Percentiles rank a stretch among this genome's conserved stretches.
Conservation (phyloP, 1,284 basidiomycete genomes). For the Thelephora terrestris region DNA sequence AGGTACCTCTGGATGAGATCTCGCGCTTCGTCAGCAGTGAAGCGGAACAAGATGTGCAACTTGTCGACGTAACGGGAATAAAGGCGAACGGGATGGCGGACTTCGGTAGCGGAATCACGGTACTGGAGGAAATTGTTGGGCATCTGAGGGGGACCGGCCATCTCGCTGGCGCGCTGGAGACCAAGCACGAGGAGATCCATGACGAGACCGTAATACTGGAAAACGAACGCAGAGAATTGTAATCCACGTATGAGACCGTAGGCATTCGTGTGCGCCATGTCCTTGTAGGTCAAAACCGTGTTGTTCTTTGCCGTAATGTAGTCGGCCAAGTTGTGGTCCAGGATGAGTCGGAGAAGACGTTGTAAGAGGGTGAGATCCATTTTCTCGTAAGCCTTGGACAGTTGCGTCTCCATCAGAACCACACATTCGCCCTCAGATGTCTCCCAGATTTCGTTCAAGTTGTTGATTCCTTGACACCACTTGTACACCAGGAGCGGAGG, state of each 20-base stretch:
- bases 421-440: slow-evolving; percentile 93
- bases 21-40: slow-evolving; percentile 95
- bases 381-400: slow-evolving; percentile 96
- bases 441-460: slow-evolving; percentile 93
- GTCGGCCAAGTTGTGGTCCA: slow-evolving; percentile 96
- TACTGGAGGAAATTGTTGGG: slow-evolving; percentile 97
- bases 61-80: slow-evolving; percentile 94
- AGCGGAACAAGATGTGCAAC: slow-evolving; percentile 93
- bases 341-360: slow-evolving; percentile 84
- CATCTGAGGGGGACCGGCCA: slow-evolving; percentile 92
- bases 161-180: slow-evolving; percentile 89
- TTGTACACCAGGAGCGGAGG: slow-evolving; percentile 96
- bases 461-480: slow-evolving; percentile 93
- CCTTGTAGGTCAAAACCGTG: slow-evolving; percentile 39
- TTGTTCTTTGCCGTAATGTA: slow-evolving; percentile 99
- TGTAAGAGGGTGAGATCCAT: slow-evolving; percentile 92
- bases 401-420: slow-evolving; percentile 95
- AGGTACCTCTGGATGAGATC: slow-evolving; percentile 98
- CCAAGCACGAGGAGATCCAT: slow-evolving; percentile 90
- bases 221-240: slow-evolving; percentile 94
- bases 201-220: slow-evolving; percentile 92
- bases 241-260: slow-evolving; percentile 91
- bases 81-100: slow-evolving; percentile 86
- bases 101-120: slow-evolving; percentile 88
- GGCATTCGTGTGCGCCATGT: slow-evolving; percentile 88